Base-by-base conservation (phyloP, 768 basidiomycete species). In the Gyrodon lividus region DNA sequence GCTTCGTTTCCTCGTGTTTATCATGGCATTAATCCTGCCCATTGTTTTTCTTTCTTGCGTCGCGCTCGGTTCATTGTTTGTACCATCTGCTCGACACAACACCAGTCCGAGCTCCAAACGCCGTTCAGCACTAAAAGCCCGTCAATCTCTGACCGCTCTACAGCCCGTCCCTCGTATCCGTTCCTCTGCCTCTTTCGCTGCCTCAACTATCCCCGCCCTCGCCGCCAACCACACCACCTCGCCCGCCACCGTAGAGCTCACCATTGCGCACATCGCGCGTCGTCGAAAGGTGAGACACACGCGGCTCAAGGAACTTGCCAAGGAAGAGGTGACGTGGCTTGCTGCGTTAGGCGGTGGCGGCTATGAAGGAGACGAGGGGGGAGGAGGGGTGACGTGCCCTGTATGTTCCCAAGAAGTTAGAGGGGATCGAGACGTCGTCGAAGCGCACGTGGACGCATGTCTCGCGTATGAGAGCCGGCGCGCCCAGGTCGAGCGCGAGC, bases 371-470 rank as follows among this genome's bases (percentile, higher is more conserved):
- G 68, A 51, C 50, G 57, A 64, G 35, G 71, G 60, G n/a, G 70
- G 69, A 2, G 72, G 72, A 38, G 77, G 74, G 24, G 74, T 78
- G 14, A 60, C 74, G n/a, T 92, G 89, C 59, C 90, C 89, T 1
- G 81, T 92, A 20, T 92, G 89, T 62, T 67, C 75, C 40, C 68
- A 69, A 35, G 67, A 66, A 14, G 74, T 89, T 1, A 70, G 68
- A 41, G 89, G 89, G 1, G 89, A 89, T 59, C 73, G 76, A 39
- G 89, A 89, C 53, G 83, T 89, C 8, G 61, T 89, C 2, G 82
- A 88, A 58, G 88, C 87, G 14, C 90, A 92, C 68, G 79, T 92
- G n/a, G 87, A 92, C 59, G 75, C 87, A 6, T 92, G 90, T 63
- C 66, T 92, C 38, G 81, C 81, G 5, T 72, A 87, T 59, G 80